A percentile compares a stretch with the other conserved stretches of the same genome.
These are phyloP conservation scores for Massariosphaeria phaeospora DNA, from an alignment of 495 filamentous ascomycete species.

Conservation along the genomic window DNA sequence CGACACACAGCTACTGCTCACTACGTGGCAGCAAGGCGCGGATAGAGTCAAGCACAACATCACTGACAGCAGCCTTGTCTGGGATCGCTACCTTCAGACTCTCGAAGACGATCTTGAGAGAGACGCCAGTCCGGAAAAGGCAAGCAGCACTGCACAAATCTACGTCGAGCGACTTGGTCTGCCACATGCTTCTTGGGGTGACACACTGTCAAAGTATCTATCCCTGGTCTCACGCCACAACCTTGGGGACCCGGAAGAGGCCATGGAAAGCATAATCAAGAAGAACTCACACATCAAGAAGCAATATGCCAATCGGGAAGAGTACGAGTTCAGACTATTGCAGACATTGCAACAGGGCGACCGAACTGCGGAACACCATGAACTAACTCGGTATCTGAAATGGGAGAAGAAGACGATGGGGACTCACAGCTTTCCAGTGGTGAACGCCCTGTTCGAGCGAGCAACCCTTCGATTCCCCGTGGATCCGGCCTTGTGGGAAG, in stretches of 20 bases:
- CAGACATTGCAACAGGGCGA: constrained; percentile 57
- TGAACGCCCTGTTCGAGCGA: constrained; percentile 71
- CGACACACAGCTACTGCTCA: constrained; percentile 64
- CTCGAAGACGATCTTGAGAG: constrained; percentile 58
- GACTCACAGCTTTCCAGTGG: constrained; percentile 55
- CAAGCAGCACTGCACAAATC: constrained; percentile 60
- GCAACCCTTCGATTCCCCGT: constrained; percentile 63
- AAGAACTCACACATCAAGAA: constrained; percentile 64
- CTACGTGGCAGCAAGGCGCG: constrained; percentile 73
- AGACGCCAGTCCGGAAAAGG: constrained; percentile 51
- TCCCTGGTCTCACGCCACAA: constrained; percentile 75
- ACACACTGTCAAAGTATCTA: constrained; percentile 78
- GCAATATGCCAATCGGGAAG: constrained; percentile 62
- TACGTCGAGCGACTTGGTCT: constrained; percentile 70
- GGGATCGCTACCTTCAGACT: constrained; percentile 70
- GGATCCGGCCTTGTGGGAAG: constrained; percentile 70
- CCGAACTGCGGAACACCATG: constrained; percentile 50
- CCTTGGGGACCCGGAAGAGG: constrained; percentile 66
- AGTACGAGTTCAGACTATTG: constrained; percentile 63
- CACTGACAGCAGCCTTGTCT: constrained; percentile 80
- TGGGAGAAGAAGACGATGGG: constrained; percentile 65
- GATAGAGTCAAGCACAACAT: constrained; percentile 76
- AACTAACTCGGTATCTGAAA: constrained; percentile 71
- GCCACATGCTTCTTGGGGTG: constrained; percentile 79
- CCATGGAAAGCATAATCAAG: constrained; percentile 67